Conservation (phyloP, 352 stramenopile species). For the Thraustochytrium striatum region DNA sequence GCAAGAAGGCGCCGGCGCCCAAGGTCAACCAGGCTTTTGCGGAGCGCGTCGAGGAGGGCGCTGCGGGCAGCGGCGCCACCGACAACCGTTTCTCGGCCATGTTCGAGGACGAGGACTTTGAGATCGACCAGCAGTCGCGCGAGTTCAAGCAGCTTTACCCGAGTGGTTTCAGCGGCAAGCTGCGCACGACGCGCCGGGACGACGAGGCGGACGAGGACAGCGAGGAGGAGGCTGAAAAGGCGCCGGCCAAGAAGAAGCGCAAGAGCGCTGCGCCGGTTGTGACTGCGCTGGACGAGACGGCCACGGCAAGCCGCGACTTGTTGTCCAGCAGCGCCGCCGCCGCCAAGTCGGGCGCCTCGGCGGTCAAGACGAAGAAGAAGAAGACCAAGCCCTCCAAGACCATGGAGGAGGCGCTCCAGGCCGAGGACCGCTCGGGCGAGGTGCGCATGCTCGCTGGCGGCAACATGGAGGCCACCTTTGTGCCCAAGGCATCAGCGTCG, state of each 20-base stretch:
- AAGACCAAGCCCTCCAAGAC: not conserved
- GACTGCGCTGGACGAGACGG: not conserved
- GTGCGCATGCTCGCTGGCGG: not conserved
- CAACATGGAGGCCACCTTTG: slow-evolving; percentile 31
- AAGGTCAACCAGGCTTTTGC: slow-evolving; percentile 82
- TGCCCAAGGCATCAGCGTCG: too few species aligned
- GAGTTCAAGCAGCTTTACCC: slow-evolving; percentile 92
- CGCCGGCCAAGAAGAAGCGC: not conserved
- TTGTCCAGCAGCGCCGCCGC: not conserved
- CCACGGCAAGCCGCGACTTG: not conserved
- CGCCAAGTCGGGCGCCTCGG: not conserved
- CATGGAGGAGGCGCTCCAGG: not conserved
- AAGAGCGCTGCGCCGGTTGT: not conserved
- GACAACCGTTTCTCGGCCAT: slow-evolving; percentile 95
- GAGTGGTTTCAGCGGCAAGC: slow-evolving; percentile 65
- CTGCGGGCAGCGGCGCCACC: slow-evolving; percentile 60
- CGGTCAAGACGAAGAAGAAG: not conserved
- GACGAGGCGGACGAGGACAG: slow-evolving; percentile 58
- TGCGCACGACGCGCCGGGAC: slow-evolving; percentile 59
- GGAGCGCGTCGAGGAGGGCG: slow-evolving; percentile 63
- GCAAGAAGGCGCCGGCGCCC: slow-evolving; percentile 59
- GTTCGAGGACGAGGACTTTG: slow-evolving; percentile 94
- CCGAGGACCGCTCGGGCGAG: not conserved
- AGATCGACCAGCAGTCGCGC: slow-evolving; percentile 93
- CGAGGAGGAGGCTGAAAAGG: slow-evolving; percentile 56